Evolutionary conservation across 106 monocot species (phyloP), one percentile per base, ranked within the genome.

Genomic region (Agapanthus africanus): DNA sequence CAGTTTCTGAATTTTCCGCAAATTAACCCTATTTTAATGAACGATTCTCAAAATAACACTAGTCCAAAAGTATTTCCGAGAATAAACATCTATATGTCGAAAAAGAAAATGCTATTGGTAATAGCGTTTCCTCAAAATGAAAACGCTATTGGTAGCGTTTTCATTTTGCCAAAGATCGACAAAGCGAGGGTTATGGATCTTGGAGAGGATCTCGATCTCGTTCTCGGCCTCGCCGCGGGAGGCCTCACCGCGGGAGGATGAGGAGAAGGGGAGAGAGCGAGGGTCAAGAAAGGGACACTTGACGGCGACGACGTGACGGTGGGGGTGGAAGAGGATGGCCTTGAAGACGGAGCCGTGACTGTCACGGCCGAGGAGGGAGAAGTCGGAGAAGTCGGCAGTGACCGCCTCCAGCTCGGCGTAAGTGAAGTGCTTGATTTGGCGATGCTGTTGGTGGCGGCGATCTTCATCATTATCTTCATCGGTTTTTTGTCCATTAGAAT

Each of bases 261-360:
- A n/a, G n/a, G n/a, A n/a, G 25, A 41, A 31, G 4, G 37, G 21
- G 32, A 59, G 31, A 66, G n/a, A 22, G 31, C 59, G 69, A 14
- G 39, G 9, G 59, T 76, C 77, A 34, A 76, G 85, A 15, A 88
- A 91, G 22, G 95, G 85, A 67, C 95, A 86, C 64, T 91, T 95
- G 66, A 95, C 95, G 40, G 91, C 95, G 49, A 91, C 88, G 59
- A 77, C 31, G 37, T 66, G 70, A 14, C 11, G 2, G 61, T 47
- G 13, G 13, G 33, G 7, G 37, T 76, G 38, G 52, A 51, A 56
- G 40, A 95, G 78, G 38, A 78, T 74, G 11, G 91, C 95, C 54
- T 84, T 83, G 78, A 85, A 91, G 28, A 95, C 95, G 32, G 91
- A 71, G 36, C 95, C 95, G 69, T 95, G 95, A 78, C 91, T 91